Conservation (phyloP, 2,329 filamentous ascomycete species). For the Parasarocladium wereldwijsianum region DNA sequence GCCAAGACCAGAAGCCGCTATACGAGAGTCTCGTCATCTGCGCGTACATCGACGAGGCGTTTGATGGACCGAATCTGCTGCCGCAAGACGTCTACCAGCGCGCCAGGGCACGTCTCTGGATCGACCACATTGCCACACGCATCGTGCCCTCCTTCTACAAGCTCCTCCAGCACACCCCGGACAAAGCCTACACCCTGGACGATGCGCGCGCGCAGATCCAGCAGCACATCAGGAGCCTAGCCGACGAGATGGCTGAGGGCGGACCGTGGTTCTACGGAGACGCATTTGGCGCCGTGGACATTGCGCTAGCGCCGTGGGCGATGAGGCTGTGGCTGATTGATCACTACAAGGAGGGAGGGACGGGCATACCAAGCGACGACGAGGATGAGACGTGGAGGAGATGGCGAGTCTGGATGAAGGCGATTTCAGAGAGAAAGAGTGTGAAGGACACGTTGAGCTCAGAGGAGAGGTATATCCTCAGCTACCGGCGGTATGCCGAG, state of each 20-base stretch:
- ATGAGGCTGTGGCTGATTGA: conserved; percentile 60
- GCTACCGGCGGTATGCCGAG: conserved; percentile 54
- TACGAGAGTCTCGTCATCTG: conserved; percentile 61
- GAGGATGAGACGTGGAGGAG: conserved; percentile 46
- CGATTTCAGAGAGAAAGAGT: conserved; percentile 43
- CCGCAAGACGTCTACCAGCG: conserved; percentile 47
- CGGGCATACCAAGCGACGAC: conserved; percentile 31
- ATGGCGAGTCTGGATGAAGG: conserved; percentile 50
- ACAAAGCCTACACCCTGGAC: conserved; percentile 32
- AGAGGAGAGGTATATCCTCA: conserved; percentile 48
- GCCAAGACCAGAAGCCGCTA: conserved; percentile 36
- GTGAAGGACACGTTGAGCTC: conserved; percentile 55
- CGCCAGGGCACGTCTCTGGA: conserved; percentile 56
- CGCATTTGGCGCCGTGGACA: conserved; percentile 51
- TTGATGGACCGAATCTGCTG: conserved; percentile 36
- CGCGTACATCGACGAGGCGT: conserved; percentile 65
- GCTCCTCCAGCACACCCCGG: conserved; percentile 37
- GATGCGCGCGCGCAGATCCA: conserved; percentile 44
- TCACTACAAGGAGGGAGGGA: conserved; percentile 49
- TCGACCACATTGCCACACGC: conserved; percentile 52
- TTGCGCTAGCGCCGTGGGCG: conserved; percentile 60
- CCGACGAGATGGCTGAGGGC: conserved; percentile 39
- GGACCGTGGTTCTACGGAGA: conserved; percentile 53
- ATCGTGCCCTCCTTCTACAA: conserved; percentile 59
- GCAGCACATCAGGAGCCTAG: conserved; percentile 42